Percentiles rank a stretch among this genome's conserved stretches.
Conservation (phyloP, 257 asterid species). For the Eucommia ulmoides region DNA sequence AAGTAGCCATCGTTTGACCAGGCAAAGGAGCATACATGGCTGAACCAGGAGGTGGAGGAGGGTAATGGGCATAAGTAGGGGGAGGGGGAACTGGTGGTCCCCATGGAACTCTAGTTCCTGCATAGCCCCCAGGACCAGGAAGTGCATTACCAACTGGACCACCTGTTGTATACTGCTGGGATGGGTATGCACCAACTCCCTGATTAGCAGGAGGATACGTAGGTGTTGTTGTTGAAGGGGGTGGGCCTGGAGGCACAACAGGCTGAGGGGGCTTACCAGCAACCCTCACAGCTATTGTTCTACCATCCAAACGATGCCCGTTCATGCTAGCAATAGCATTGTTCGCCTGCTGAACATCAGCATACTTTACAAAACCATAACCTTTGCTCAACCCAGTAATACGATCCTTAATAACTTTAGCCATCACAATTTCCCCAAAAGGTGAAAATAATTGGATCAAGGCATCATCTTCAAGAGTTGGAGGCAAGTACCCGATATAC, state of each 20-base stretch:
- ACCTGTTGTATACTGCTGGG: constrained; percentile 69
- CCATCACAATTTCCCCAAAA: constrained; percentile 94
- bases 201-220: constrained; percentile 51
- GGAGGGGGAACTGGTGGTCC: constrained; percentile 66
- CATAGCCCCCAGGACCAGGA: constrained; percentile 51
- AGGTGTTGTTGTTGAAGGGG: constrained; percentile 50
- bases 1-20: constrained; percentile 44
- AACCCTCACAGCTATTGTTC: constrained; percentile 89
- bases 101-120: constrained; percentile 58
- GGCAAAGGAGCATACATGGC: constrained; percentile 47
- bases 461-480: constrained; percentile 80
- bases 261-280: constrained; percentile 95
- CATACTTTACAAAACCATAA: constrained; percentile 88
- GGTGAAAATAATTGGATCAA: constrained; percentile 67
- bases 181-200: constrained; percentile 54
- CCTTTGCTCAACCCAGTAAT: constrained; percentile 73
- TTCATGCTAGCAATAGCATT: constrained; percentile 85
- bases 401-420: constrained; percentile 89
- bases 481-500: constrained; percentile 86
- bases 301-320: constrained; percentile 85
- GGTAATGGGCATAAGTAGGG: constrained; percentile 45
- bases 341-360: constrained; percentile 77
- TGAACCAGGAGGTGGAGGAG: constrained; percentile 72
- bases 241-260: constrained; percentile 78
- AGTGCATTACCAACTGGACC: constrained; percentile 54